phyloP scores from a whole-genome alignment of 805 yeast genomes.

The Wickerhamiella musiphila region DNA sequence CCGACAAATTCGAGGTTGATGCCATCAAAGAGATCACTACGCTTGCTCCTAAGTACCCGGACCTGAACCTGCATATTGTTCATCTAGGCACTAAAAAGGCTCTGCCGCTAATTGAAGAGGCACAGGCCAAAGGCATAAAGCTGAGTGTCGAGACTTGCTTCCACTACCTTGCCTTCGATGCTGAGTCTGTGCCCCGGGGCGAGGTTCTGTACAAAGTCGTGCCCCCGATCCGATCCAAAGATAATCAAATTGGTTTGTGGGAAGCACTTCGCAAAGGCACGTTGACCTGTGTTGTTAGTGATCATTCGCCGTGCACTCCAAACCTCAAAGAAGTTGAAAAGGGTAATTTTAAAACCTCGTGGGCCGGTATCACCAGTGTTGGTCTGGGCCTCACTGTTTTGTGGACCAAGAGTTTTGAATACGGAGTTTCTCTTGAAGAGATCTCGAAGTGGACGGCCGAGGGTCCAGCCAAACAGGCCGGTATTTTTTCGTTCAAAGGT shows the following conservation, averaged over 20 bases:
- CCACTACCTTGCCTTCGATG: constrained; percentile 65
- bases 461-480: constrained; percentile 77
- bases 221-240: constrained; percentile 75
- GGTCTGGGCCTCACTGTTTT: constrained; percentile 77
- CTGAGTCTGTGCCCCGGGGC: constrained; percentile 62
- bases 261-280: constrained; percentile 46
- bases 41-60: constrained; percentile 32
- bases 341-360: constrained; percentile 81
- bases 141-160: constrained; percentile 86
- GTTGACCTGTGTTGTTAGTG: constrained; percentile 77
- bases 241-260: constrained; percentile 63
- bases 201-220: constrained; percentile 84
- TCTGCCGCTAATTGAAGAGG: constrained; percentile 50
- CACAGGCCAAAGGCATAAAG: constrained; percentile 28
- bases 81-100: constrained; percentile 81
- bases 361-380: constrained; percentile 94
- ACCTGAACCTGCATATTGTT: constrained; percentile 54
- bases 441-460: constrained; percentile 64
- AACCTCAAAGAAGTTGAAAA: constrained; percentile 62
- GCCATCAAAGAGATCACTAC: constrained; percentile 61
- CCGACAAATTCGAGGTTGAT: constrained; percentile 71
- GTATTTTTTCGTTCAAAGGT: constrained; percentile 59
- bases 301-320: constrained; percentile 93
- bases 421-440: constrained; percentile 35
- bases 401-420: constrained; percentile 43